Percentiles rank a stretch among this genome's conserved stretches.
Evolutionary conservation across 2,329 filamentous ascomycete species (phyloP).

Genomic region (Stenocarpella maydis): DNA sequence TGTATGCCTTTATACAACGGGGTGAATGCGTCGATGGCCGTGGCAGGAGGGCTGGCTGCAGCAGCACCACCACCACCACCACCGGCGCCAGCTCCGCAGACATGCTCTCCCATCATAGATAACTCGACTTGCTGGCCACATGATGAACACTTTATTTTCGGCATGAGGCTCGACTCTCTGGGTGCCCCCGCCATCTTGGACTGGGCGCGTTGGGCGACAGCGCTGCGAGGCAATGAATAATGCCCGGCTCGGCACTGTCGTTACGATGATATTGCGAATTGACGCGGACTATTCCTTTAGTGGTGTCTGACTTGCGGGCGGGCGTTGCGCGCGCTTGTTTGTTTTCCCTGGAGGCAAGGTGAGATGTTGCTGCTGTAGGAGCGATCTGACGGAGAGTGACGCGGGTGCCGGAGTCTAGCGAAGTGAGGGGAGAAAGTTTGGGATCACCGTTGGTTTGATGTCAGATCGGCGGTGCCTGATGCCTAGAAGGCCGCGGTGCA

Average conservation of each 20-base stretch:
- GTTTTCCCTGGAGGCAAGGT: neutral
- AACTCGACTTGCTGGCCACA: slow-evolving; percentile 83
- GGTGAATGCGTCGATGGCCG: slow-evolving; percentile 48
- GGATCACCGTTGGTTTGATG: slow-evolving; percentile 17
- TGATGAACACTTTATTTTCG: slow-evolving; percentile 87
- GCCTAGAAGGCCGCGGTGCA: slow-evolving; percentile 19
- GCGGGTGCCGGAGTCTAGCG: slow-evolving; percentile 3
- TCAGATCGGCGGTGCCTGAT: slow-evolving; percentile 22
- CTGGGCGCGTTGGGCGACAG: slow-evolving; percentile 37
- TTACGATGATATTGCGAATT: neutral
- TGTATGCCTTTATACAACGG: slow-evolving; percentile 48
- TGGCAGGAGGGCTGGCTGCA: slow-evolving; percentile 37
- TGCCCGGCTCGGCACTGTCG: neutral
- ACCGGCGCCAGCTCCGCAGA: slow-evolving; percentile 62
- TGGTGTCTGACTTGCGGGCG: neutral
- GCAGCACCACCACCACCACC: slow-evolving; percentile 42
- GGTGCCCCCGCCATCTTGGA: slow-evolving; percentile 55
- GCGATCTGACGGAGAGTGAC: neutral
- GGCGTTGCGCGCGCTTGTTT: neutral
- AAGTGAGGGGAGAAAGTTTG: slow-evolving; percentile 24
- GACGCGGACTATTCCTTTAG: slow-evolving; percentile 4
- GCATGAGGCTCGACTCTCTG: slow-evolving; percentile 75
- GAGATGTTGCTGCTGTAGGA: neutral
- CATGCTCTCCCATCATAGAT: slow-evolving; percentile 84
- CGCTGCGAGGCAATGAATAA: slow-evolving; percentile 12